A percentile compares a stretch with the other conserved stretches of the same genome.
phyloP scores from a whole-genome alignment of 202 grass and related monocot genomes.

The Saccharum hybrid region DNA sequence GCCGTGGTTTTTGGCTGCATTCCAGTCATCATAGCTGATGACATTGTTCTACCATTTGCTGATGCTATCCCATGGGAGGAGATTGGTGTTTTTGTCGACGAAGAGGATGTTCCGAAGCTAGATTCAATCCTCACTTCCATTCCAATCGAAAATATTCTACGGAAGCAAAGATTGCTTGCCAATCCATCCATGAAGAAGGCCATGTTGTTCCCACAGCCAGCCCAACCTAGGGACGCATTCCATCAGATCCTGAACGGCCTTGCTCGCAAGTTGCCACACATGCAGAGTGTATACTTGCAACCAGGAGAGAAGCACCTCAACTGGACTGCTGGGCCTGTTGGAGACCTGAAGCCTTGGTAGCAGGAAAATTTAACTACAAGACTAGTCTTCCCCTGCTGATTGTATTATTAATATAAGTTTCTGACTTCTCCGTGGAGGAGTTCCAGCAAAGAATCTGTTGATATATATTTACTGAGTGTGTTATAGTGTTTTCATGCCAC shows the following conservation, averaged over 20 bases:
- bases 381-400: not conserved
- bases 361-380: slow-evolving; percentile 10
- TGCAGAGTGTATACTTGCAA: slow-evolving; percentile 56
- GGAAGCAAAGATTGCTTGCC: slow-evolving; percentile 81
- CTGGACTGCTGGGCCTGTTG: slow-evolving; percentile 68
- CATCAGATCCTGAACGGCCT: slow-evolving; percentile 94
- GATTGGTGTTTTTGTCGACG: slow-evolving; percentile 79
- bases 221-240: slow-evolving; percentile 74
- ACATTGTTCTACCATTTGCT: slow-evolving; percentile 85
- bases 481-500: not conserved
- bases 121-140: slow-evolving; percentile 85
- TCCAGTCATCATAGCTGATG: slow-evolving; percentile 85
- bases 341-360: slow-evolving; percentile 84
- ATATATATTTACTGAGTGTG: slow-evolving; percentile 16
- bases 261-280: slow-evolving; percentile 81
- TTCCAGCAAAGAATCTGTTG: slow-evolving; percentile 12
- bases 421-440: not conserved
- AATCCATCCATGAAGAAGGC: slow-evolving; percentile 95
- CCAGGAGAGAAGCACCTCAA: slow-evolving; percentile 70
- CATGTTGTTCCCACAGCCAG: slow-evolving; percentile 88
- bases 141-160: slow-evolving; percentile 73
- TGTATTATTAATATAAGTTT: slow-evolving; percentile 27
- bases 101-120: slow-evolving; percentile 83
- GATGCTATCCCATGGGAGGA: slow-evolving; percentile 99
- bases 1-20: slow-evolving; percentile 89